Evolutionary conservation across 306 rosid genomes (phyloP), one percentile per base, ranked within the genome.

Genomic region (Gillenia trifoliata): DNA sequence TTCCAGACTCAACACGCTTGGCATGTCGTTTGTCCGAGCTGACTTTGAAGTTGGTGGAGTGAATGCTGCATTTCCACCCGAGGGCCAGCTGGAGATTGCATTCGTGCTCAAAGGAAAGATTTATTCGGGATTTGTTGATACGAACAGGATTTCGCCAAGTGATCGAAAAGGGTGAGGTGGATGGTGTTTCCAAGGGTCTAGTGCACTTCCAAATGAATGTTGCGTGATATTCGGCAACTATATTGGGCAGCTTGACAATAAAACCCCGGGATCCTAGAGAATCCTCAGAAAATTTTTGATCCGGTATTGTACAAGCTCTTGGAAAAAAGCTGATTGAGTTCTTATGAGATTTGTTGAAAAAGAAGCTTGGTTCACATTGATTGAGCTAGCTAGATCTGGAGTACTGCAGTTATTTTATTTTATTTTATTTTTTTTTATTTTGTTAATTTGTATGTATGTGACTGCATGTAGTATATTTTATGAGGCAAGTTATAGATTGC

Each of bases 121-220:
- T 30, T 91, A 91, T 66, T 87, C 97, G 8, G 98, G 98, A 25
- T 90, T 94, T 79, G 86, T 88, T 26, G 98, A 94, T 36, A 77
- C 97, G 2, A 83, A 90, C 87, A 76, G 47, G 86, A 45, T 94
- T 56, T 84, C 49, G 96, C 97, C 7, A 91, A 68, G 92, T 94
- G 74, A 78, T 91, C n/a, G 95, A 85, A 77, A 88, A 87, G 81
- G 97, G 98, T 11, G 97, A 91, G 82, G 96, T 91, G 8, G n/a
- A 94, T 94, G 90, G 95, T 90, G 70, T 91, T 94, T 65, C 98
- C 97, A 12, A 91, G 85, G 79, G 97, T 22, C 26, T 90, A 4
- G 84, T 91, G 65, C 98, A 94, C 77, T 94, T 94, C 69, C 97
- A 94, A 79, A 87, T 94, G 96, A 94, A 94, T 67, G 92, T 91